Percentiles rank a stretch among this genome's conserved stretches.
phyloP scores from a whole-genome alignment of 495 filamentous ascomycete species.

The Penicillium cosmopolitanum region DNA sequence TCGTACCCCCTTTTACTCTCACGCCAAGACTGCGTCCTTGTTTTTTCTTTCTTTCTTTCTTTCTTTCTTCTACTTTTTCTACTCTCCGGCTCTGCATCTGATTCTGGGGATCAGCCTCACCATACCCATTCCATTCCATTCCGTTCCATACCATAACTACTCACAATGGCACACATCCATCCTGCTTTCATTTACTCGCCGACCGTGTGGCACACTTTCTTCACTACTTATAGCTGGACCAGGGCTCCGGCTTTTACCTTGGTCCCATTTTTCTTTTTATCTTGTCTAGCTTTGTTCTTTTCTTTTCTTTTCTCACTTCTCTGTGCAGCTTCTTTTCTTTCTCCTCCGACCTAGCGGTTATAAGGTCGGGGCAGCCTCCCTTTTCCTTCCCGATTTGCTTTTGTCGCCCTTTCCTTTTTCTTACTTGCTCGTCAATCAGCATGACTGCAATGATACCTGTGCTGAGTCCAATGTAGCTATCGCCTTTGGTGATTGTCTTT shows the following conservation, averaged over 20 bases:
- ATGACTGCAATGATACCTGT: constrained; percentile 48
- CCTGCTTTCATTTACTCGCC: constrained; percentile 15
- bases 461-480: constrained; percentile 33
- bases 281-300: constrained; percentile 15
- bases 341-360: constrained; percentile 12
- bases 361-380: constrained; percentile 9
- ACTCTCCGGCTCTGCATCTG: constrained; percentile 28
- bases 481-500: constrained; percentile 13
- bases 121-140: constrained; percentile 31
- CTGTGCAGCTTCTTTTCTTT: constrained; percentile 13
- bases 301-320: neutral
- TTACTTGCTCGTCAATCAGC: constrained; percentile 31
- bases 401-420: constrained; percentile 23
- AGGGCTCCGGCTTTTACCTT: constrained; percentile 33
- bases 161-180: constrained; percentile 11
- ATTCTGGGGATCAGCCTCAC: constrained; percentile 28
- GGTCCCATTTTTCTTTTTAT: constrained; percentile 18
- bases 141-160: constrained; percentile 17
- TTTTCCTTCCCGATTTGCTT: constrained; percentile 16
- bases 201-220: constrained; percentile 11
- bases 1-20: constrained; percentile 12
- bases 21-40: neutral
- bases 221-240: constrained; percentile 26
- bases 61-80: constrained; percentile 9
- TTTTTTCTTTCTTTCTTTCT: constrained; percentile 10